Evolutionary conservation across 306 rosid genomes (phyloP).

Genomic region (Prunus armeniaca): DNA sequence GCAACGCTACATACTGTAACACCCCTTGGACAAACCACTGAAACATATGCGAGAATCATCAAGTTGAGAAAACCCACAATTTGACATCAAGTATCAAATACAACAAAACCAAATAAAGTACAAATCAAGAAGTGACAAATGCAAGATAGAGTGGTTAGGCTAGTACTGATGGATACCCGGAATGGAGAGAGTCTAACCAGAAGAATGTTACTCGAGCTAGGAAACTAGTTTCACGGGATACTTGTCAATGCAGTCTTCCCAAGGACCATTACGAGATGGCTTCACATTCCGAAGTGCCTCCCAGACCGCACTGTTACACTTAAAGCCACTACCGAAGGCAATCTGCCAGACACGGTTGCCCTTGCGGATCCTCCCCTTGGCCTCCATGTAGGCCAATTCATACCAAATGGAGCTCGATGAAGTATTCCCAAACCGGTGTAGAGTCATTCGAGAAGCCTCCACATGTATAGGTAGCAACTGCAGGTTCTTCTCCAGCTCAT

Average conservation of each 20-base stretch:
- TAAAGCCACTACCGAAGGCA: conserved; percentile 86
- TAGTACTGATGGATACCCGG: conserved; percentile 24
- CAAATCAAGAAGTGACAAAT: conserved; percentile 11
- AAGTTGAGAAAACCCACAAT: conserved; percentile 14
- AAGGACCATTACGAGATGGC: conserved; percentile 63
- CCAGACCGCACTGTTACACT: conserved; percentile 81
- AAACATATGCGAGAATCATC: conserved; percentile 8
- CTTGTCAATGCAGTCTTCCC: conserved; percentile 68
- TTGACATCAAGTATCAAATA: conserved; percentile 19
- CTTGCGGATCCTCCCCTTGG: conserved; percentile 63
- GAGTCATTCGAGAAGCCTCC: conserved; percentile 84
- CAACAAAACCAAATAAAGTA: conserved; percentile 21
- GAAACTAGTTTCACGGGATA: conserved; percentile 59
- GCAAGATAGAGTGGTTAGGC: not conserved
- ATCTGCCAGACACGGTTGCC: conserved; percentile 82
- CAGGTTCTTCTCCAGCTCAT: conserved; percentile 77
- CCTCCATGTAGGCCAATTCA: conserved; percentile 68
- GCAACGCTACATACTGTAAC: conserved; percentile 19
- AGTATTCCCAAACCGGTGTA: conserved; percentile 78
- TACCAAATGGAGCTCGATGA: conserved; percentile 87
- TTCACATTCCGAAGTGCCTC: conserved; percentile 60
- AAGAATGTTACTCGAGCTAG: conserved; percentile 20
- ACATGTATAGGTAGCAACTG: conserved; percentile 59
- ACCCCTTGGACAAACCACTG: conserved; percentile 8
- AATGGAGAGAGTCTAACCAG: conserved; percentile 28